phyloP scores from a whole-genome alignment of 1,284 basidiomycete genomes.

The Heterobasidion irregulare region DNA sequence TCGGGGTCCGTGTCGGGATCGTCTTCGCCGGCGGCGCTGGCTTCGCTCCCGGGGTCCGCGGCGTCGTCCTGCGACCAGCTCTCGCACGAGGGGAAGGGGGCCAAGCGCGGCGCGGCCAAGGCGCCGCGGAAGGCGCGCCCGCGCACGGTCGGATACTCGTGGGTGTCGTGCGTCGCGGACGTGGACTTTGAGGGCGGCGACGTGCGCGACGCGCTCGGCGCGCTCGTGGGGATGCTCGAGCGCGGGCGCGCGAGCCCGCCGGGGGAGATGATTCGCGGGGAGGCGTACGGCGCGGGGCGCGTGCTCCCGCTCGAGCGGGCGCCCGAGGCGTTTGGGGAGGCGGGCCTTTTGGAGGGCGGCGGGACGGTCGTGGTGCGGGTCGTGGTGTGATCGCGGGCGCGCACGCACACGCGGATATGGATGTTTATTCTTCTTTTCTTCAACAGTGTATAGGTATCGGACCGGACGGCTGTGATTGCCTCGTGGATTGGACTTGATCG shows the following conservation, averaged over 20 bases:
- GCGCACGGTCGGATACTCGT: constrained; percentile 56
- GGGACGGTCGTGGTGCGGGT: constrained; percentile 24
- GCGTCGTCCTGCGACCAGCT: constrained; percentile 1
- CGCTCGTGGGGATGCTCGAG: constrained; percentile 41
- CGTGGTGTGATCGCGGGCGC: background rate
- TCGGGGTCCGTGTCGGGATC: background rate
- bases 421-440: too few species aligned
- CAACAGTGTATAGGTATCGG: too few species aligned
- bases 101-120: constrained; percentile 12
- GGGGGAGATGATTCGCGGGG: constrained; percentile 29
- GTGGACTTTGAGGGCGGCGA: constrained; percentile 76
- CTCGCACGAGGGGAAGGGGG: constrained; percentile 3
- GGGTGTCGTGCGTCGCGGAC: constrained; percentile 66
- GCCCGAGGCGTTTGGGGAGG: constrained; percentile 35
- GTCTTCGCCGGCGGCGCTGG: background rate
- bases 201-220: constrained; percentile 55
- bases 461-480: too few species aligned
- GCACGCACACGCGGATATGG: too few species aligned
- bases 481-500: too few species aligned
- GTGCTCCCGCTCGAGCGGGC: constrained; percentile 52
- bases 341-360: constrained; percentile 22
- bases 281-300: constrained; percentile 17
- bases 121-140: background rate
- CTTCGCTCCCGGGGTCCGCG: background rate
- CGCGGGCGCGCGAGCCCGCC: constrained; percentile 31